Evolutionary conservation across 2,329 filamentous ascomycete genomes (phyloP).

Genomic region (Madurella mycetomatis): DNA sequence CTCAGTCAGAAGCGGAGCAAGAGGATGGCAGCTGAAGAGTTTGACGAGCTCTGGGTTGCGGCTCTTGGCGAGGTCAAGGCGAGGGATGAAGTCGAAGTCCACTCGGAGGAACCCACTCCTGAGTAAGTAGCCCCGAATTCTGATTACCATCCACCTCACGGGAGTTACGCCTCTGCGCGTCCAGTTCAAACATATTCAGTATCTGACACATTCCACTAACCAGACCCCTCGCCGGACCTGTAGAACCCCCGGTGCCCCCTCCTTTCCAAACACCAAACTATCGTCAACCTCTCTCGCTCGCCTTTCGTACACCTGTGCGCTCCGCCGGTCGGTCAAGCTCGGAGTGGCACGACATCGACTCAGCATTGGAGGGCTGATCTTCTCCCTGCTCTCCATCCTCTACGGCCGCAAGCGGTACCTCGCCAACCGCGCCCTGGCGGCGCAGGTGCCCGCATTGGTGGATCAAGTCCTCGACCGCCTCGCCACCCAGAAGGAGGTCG

Average conservation of each 20-base stretch:
- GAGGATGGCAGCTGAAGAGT: slow-evolving; percentile 80
- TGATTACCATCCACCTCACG: slow-evolving; percentile 6
- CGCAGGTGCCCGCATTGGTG: slow-evolving; percentile 77
- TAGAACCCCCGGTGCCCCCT: slow-evolving; percentile 65
- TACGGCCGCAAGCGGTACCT: slow-evolving; percentile 64
- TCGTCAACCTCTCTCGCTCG: slow-evolving; percentile 85
- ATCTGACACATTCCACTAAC: slow-evolving; percentile 63
- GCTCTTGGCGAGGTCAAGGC: slow-evolving; percentile 68
- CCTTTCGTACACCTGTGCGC: slow-evolving; percentile 77
- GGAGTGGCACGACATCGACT: slow-evolving; percentile 82
- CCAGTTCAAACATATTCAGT: slow-evolving; percentile 14
- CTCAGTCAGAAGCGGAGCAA: slow-evolving; percentile 73
- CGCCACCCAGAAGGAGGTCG: slow-evolving; percentile 76
- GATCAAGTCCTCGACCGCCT: slow-evolving; percentile 79
- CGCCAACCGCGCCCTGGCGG: slow-evolving; percentile 59
- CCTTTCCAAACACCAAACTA: slow-evolving; percentile 61
- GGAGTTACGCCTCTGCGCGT: not conserved
- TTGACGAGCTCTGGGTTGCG: slow-evolving; percentile 79
- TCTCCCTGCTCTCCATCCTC: slow-evolving; percentile 44
- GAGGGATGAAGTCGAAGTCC: slow-evolving; percentile 56
- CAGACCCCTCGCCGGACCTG: slow-evolving; percentile 69
- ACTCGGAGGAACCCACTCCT: slow-evolving; percentile 31
- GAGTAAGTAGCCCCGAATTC: slow-evolving; percentile 49
- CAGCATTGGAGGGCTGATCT: slow-evolving; percentile 66
- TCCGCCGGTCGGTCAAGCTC: slow-evolving; percentile 73